A percentile compares a stretch with the other conserved stretches of the same genome.
Evolutionary conservation across 495 filamentous ascomycete genomes (phyloP).

Genomic region (Aspergillus heteromorphus): DNA sequence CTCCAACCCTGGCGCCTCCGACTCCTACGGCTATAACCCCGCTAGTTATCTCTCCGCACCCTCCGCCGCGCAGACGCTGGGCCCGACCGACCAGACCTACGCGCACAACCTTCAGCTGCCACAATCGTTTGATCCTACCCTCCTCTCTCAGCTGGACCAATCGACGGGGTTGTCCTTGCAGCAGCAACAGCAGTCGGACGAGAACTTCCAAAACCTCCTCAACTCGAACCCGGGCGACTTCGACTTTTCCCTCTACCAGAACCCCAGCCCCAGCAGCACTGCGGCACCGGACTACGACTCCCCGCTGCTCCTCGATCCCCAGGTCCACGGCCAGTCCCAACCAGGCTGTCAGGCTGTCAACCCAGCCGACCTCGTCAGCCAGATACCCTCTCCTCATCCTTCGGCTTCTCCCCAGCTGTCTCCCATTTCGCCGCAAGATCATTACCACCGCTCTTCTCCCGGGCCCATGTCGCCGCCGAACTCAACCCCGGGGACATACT

Average conservation of each 20-base stretch:
- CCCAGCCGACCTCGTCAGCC: slow-evolving; percentile 62
- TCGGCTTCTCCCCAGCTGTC: slow-evolving; percentile 68
- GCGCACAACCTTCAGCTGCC: slow-evolving; percentile 29
- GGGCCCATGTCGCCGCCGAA: slow-evolving; percentile 50
- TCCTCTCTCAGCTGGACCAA: slow-evolving; percentile 34
- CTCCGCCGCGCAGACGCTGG: slow-evolving; percentile 22
- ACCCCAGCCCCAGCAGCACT: slow-evolving; percentile 28
- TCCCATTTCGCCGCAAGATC: slow-evolving; percentile 49
- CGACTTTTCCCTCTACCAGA: slow-evolving; percentile 38
- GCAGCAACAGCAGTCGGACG: slow-evolving; percentile 19
- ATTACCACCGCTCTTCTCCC: slow-evolving; percentile 37
- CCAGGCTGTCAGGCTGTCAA: slow-evolving; percentile 47
- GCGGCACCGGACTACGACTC: slow-evolving; percentile 32
- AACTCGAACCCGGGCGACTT: slow-evolving; percentile 31
- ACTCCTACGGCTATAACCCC: slow-evolving; percentile 30
- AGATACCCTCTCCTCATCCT: slow-evolving; percentile 64
- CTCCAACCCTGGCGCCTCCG: slow-evolving; percentile 12
- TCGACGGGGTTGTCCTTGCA: slow-evolving; percentile 18
- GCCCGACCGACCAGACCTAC: slow-evolving; percentile 25
- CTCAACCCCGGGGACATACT: slow-evolving; percentile 48
- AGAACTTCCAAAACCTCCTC: slow-evolving; percentile 37
- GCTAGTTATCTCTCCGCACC: slow-evolving; percentile 24
- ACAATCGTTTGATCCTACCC: slow-evolving; percentile 35
- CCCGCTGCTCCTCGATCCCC: slow-evolving; percentile 43
- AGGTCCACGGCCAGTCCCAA: slow-evolving; percentile 35